A percentile compares a stretch with the other conserved stretches of the same genome.
These are phyloP conservation scores for Acidiella bohemica DNA, from an alignment of 495 filamentous ascomycete genomes.

Conservation along the genomic window DNA sequence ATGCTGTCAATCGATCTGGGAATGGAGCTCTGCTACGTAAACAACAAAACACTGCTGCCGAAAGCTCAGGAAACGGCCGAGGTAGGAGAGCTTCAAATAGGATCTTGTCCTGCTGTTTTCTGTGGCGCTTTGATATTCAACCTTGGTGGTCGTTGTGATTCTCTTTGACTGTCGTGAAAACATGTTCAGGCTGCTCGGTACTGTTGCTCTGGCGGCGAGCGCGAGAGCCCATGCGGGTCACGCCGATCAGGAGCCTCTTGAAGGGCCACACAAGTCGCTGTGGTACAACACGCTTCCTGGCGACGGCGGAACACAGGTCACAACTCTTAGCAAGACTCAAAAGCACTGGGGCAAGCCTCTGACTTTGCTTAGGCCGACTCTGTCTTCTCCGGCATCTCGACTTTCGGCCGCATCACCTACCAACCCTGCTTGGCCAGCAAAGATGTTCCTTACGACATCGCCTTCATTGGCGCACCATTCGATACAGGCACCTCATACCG, in stretches of 20 bases:
- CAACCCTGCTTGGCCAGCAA: slow-evolving; percentile 63
- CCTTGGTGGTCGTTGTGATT: slow-evolving; percentile 7
- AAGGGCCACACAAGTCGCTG: slow-evolving; percentile 43
- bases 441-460: slow-evolving; percentile 31
- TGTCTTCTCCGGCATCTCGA: slow-evolving; percentile 33
- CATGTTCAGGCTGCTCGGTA: slow-evolving; percentile 21
- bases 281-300: slow-evolving; percentile 55
- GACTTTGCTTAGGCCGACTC: slow-evolving; percentile 45
- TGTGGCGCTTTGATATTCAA: background rate
- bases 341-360: background rate
- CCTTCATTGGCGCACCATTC: slow-evolving; percentile 43
- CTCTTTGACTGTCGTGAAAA: slow-evolving; percentile 1
- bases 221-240: slow-evolving; percentile 37
- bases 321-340: slow-evolving; percentile 6
- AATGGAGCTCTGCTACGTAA: slow-evolving; percentile 5
- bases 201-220: slow-evolving; percentile 26
- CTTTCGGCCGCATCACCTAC: slow-evolving; percentile 67
- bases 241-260: slow-evolving; percentile 39
- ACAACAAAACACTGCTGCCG: slow-evolving; percentile 4
- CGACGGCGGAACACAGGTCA: slow-evolving; percentile 54
- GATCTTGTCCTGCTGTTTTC: background rate
- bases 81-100: background rate
- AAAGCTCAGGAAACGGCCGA: background rate
- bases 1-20: background rate
- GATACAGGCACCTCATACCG: slow-evolving; percentile 62